Base-by-base conservation (phyloP, 176 grass and related monocot species). In the Rhipidocladum racemiflorum region DNA sequence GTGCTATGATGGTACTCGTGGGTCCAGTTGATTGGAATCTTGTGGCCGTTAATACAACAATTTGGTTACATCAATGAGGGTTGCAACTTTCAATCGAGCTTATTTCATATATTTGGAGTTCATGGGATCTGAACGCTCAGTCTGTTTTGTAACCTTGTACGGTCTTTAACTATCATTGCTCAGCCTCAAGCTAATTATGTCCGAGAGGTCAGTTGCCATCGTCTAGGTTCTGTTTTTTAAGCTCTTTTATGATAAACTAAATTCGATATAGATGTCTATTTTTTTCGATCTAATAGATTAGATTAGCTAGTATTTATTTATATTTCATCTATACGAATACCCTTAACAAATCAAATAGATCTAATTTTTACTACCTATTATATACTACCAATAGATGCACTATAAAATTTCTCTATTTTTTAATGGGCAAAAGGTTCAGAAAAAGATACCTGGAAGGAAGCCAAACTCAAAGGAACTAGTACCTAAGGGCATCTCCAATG, bases 1-100 rank as follows among this genome's bases (percentile, higher is more conserved):
- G 60, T 69, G 23, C 51, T 16, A 56, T 21, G 76, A 75, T 84
- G 49, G 23, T 40, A 32, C 23, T 66, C 43, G 39, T 80, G n/a
- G 50, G 51, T 35, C 60, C 49, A 44, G 35, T 55, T 21, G 74
- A 34, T 20, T 48, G 50, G 13, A 72, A 24, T 84, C 32, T 25
- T 2, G n/a, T 50, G n/a, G 36, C 30, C 17, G 40, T 49, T 9
- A n/a, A 54, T 8, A 72, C 34, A 29, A 8, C 76, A 53, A 68
- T 12, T 50, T 69, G 27, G 70, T 68, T 68, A 34, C 61, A 49
- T 81, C 61, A 60, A 1, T 44, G 13, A 23, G 30, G 21, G 10
- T 66, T 61, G 62, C 51, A 23, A 64, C 20, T 55, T 45, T 27
- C 25, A 56, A 45, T 35, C 55, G 3, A 83, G 17, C 72, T 28